These are phyloP conservation scores for Conidiobolus incongruus DNA, from an alignment of 371 early-diverging fungal species.

Conservation along the genomic window DNA sequence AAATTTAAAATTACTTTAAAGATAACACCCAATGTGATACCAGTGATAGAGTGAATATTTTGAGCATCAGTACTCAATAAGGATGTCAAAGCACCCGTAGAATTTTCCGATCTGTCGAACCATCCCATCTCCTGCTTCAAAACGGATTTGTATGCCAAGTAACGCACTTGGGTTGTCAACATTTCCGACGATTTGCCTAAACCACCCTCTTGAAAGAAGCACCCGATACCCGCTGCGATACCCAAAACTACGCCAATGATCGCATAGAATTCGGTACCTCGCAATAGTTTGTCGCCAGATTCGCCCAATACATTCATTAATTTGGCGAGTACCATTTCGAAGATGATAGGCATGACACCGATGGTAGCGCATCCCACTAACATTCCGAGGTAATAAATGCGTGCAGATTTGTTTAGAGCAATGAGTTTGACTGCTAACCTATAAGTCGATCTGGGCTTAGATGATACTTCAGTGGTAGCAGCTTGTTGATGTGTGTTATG, in stretches of 20 bases:
- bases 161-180: constrained; percentile 31
- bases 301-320: not conserved
- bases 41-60: constrained; percentile 33
- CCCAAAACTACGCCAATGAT: constrained; percentile 36
- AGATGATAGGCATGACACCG: too few relatives aligned
- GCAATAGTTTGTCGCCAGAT: not conserved
- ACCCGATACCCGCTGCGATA: constrained; percentile 20
- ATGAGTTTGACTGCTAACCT: too few relatives aligned
- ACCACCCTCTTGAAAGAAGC: constrained; percentile 14
- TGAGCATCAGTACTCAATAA: constrained; percentile 61
- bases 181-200: constrained; percentile 19
- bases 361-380: not conserved
- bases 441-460: too few relatives aligned
- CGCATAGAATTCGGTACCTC: constrained; percentile 22
- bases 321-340: too few relatives aligned
- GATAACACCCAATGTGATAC: constrained; percentile 33
- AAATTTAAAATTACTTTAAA: constrained; percentile 25
- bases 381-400: too few relatives aligned
- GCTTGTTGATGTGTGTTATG: too few relatives aligned
- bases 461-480: too few relatives aligned
- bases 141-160: constrained; percentile 24
- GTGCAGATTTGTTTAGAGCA: too few relatives aligned
- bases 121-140: constrained; percentile 65
- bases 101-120: too few relatives aligned
- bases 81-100: constrained; percentile 60